Conservation (phyloP, 176 grass and related monocot genomes). For the Dactylis glomerata region DNA sequence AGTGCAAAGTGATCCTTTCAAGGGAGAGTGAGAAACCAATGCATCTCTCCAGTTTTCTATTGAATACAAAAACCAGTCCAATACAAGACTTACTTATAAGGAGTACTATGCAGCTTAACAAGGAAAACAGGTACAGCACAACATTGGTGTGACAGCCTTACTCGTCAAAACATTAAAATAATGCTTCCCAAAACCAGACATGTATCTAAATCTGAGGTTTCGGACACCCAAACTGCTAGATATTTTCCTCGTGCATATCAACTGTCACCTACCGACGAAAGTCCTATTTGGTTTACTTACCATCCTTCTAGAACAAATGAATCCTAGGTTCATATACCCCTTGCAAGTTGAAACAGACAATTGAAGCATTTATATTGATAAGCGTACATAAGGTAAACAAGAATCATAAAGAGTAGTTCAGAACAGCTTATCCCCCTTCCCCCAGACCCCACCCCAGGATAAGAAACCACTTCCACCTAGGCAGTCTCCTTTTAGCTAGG, state of each 20-base stretch:
- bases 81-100: neutral
- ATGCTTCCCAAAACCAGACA: neutral
- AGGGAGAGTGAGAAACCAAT: neutral
- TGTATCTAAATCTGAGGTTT: neutral
- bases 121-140: neutral
- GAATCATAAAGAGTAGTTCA: neutral
- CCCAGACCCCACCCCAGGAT: neutral
- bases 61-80: neutral
- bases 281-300: neutral
- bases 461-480: neutral
- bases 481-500: neutral
- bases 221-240: neutral
- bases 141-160: neutral
- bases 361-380: neutral
- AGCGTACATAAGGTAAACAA: neutral
- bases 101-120: neutral
- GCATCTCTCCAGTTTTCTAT: neutral
- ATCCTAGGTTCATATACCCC: neutral
- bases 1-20: neutral
- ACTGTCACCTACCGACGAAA: neutral
- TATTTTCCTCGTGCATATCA: neutral
- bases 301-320: neutral
- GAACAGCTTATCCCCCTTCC: neutral
- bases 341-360: neutral
- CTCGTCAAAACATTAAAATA: neutral